Conservation (phyloP, 2,329 filamentous ascomycete genomes). For the Paramyrothecium roridum region DNA sequence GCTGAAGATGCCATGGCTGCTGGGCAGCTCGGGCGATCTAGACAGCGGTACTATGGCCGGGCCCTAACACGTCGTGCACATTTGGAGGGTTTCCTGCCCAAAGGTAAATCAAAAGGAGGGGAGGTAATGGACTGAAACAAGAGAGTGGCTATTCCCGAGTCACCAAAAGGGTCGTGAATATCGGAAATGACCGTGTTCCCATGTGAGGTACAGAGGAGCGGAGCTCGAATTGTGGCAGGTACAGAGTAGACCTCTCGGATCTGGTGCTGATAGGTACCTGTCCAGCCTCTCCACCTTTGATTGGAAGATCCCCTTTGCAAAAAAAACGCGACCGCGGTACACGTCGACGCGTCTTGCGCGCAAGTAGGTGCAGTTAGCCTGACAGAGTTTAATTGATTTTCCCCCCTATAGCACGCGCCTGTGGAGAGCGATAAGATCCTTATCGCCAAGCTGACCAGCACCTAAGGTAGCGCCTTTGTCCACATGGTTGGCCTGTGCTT, state of each 20-base stretch:
- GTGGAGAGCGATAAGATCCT: too few relatives aligned
- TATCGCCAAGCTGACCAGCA: too few relatives aligned
- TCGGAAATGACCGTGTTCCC: neutral
- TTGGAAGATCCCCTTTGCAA: neutral
- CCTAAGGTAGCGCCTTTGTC: too few relatives aligned
- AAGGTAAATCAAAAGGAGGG: neutral
- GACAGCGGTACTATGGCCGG: conserved; percentile 28
- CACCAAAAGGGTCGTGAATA: neutral
- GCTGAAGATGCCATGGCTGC: conserved; percentile 41
- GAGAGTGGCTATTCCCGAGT: neutral
- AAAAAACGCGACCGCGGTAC: conserved; percentile 13
- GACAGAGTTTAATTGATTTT: neutral
- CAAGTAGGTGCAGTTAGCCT: neutral
- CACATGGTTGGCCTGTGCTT: too few relatives aligned
- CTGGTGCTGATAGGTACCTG: neutral
- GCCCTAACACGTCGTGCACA: conserved; percentile 5
- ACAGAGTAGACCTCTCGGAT: neutral
- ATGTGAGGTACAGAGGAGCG: neutral
- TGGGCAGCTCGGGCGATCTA: conserved; percentile 36
- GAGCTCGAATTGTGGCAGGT: neutral
- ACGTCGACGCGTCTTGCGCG: conserved; percentile 14
- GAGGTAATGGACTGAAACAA: neutral
- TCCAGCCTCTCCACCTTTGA: conserved; percentile 4
- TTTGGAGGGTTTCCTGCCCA: neutral
- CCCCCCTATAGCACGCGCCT: neutral